A percentile compares a stretch with the other conserved stretches of the same genome.
phyloP scores from a whole-genome alignment of 1,284 basidiomycete genomes.

The Mycena citricolor region DNA sequence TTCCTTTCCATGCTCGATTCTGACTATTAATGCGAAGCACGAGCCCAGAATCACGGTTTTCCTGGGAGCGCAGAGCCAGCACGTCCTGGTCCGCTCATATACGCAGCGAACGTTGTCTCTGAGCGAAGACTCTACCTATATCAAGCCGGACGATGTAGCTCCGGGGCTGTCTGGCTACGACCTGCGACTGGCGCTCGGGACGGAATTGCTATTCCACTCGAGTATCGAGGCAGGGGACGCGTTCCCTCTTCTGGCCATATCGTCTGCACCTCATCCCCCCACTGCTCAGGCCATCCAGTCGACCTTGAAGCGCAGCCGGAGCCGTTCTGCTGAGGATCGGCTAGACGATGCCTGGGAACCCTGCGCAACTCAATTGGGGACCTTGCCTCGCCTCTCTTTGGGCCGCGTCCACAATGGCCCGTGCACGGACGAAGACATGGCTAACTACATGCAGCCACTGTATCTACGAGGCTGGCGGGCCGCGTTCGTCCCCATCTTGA shows the following conservation, averaged over 20 bases:
- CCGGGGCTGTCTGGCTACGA: neutral
- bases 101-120: constrained; percentile 7
- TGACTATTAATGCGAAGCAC: neutral
- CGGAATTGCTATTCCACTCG: constrained; percentile 9
- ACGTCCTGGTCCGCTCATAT: constrained; percentile 13
- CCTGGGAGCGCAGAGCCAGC: constrained; percentile 4
- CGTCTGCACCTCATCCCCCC: no score
- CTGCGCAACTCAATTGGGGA: no score
- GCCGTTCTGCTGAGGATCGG: no score
- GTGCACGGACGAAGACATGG: constrained; percentile 13
- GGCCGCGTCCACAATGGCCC: no score
- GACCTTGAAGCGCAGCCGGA: no score
- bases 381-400: no score
- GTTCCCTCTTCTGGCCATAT: no score
- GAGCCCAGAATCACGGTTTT: constrained; percentile 13
- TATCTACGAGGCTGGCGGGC: constrained; percentile 16
- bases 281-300: no score
- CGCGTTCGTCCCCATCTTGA: constrained; percentile 12
- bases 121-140: neutral
- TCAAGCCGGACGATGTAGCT: neutral
- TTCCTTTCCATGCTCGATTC: neutral
- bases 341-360: no score
- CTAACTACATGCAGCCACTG: constrained; percentile 9
- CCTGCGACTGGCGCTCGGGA: neutral
- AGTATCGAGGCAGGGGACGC: no score